Percentiles rank a stretch among this genome's conserved stretches.
Evolutionary conservation across 2,329 filamentous ascomycete species (phyloP).

Genomic region (Teratosphaeria pseudoeucalypti): DNA sequence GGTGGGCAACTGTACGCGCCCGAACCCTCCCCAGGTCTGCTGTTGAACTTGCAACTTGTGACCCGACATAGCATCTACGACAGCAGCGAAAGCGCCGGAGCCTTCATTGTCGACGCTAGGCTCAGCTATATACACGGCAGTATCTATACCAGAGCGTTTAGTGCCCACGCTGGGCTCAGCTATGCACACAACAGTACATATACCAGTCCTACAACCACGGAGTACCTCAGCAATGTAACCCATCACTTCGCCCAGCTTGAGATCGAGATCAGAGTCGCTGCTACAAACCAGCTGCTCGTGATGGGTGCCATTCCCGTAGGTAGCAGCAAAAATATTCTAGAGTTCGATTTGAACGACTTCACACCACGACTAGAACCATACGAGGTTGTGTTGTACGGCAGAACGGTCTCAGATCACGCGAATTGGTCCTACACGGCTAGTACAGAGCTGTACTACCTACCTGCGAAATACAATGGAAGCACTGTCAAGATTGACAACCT

Average conservation of each 20-base stretch:
- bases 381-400: conserved; percentile 25
- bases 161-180: conserved; percentile 34
- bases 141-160: conserved; percentile 25
- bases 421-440: conserved; percentile 26
- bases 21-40: conserved; percentile 21
- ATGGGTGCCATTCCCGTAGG: conserved; percentile 25
- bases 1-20: conserved; percentile 38
- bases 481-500: conserved; percentile 39
- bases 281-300: conserved; percentile 7
- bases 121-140: conserved; percentile 31
- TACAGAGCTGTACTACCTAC: conserved; percentile 32
- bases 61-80: conserved; percentile 41
- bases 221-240: conserved; percentile 12
- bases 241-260: conserved; percentile 4
- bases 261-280: conserved; percentile 9
- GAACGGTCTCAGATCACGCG: conserved; percentile 16
- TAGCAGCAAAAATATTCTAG: conserved; percentile 27
- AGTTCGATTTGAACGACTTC: conserved; percentile 25
- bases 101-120: conserved; percentile 34
- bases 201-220: conserved; percentile 8
- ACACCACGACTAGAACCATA: conserved; percentile 25
- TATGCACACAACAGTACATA: conserved; percentile 28
- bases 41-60: conserved; percentile 36
- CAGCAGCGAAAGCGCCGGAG: conserved; percentile 28
- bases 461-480: conserved; percentile 34